A percentile compares a stretch with the other conserved stretches of the same genome.
Conservation (phyloP, 2,329 filamentous ascomycete species). For the Penicillium sp. region DNA sequence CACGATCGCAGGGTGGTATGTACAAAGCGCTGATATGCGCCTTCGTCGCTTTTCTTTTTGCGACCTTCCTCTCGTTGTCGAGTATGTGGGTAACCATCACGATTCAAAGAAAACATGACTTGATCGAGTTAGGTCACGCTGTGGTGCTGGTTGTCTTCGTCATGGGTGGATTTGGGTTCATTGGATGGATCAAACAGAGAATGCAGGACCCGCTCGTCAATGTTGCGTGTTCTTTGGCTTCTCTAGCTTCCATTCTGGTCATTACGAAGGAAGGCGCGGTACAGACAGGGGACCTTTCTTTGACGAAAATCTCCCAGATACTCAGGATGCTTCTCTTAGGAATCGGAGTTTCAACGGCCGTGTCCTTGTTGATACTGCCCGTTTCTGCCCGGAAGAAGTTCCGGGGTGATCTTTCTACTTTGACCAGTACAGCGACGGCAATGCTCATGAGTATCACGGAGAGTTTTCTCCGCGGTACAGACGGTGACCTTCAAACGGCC, state of each 20-base stretch:
- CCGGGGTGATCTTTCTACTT: neutral
- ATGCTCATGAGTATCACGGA: neutral
- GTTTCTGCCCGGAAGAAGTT: slow-evolving; percentile 48
- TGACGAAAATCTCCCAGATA: slow-evolving; percentile 78
- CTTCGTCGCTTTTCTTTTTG: slow-evolving; percentile 76
- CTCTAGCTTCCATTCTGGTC: slow-evolving; percentile 84
- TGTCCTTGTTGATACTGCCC: slow-evolving; percentile 78
- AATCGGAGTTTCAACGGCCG: slow-evolving; percentile 69
- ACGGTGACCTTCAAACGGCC: neutral
- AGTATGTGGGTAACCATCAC: slow-evolving; percentile 86
- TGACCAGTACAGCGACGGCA: neutral
- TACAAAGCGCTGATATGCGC: slow-evolving; percentile 80
- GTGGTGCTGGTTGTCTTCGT: slow-evolving; percentile 82
- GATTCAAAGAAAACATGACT: slow-evolving; percentile 68
- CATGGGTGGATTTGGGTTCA: slow-evolving; percentile 80
- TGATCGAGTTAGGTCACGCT: slow-evolving; percentile 73
- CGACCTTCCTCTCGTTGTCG: slow-evolving; percentile 72
- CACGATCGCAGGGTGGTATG: slow-evolving; percentile 87
- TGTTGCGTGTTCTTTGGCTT: slow-evolving; percentile 81
- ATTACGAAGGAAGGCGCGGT: slow-evolving; percentile 90
- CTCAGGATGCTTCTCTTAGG: slow-evolving; percentile 81
- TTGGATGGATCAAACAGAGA: slow-evolving; percentile 84
- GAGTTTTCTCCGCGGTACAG: neutral
- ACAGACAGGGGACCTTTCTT: slow-evolving; percentile 78
- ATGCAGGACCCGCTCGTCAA: slow-evolving; percentile 79